Evolutionary conservation across 2,329 filamentous ascomycete genomes (phyloP).

Genomic region (Endoconidiophora polonica): DNA sequence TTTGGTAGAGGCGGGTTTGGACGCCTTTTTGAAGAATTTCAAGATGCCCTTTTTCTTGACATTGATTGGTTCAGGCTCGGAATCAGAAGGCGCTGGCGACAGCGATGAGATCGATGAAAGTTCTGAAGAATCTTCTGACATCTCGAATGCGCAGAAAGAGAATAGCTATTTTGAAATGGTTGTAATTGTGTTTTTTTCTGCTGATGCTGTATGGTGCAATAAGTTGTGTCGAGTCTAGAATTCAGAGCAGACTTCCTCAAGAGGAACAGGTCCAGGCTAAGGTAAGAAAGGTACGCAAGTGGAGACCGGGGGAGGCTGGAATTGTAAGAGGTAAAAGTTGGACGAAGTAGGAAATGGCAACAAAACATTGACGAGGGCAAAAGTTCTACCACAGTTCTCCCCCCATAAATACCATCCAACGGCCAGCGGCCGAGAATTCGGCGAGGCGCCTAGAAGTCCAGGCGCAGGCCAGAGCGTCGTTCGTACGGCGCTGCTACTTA

Average conservation of each 20-base stretch:
- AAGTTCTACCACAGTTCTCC: slow-evolving; percentile 11
- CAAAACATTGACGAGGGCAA: slow-evolving; percentile 5
- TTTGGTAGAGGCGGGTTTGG: slow-evolving; percentile 19
- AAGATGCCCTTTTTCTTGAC: slow-evolving; percentile 41
- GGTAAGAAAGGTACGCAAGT: slow-evolving; percentile 3
- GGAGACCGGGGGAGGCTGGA: slow-evolving; percentile 10
- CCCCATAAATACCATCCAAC: neutral
- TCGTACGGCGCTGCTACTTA: too few relatives aligned
- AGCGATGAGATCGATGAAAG: slow-evolving; percentile 40
- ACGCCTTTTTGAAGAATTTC: slow-evolving; percentile 38
- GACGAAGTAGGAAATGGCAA: slow-evolving; percentile 8
- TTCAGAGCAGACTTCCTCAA: neutral
- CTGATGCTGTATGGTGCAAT: neutral
- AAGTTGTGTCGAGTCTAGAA: neutral
- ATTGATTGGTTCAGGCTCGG: slow-evolving; percentile 35
- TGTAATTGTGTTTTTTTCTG: neutral
- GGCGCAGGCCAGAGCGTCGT: neutral
- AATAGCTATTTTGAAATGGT: neutral
- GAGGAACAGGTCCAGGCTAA: neutral
- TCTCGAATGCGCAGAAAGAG: neutral
- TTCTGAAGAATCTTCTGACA: slow-evolving; percentile 43
- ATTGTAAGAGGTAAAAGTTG: slow-evolving; percentile 10
- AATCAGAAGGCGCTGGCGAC: slow-evolving; percentile 28
- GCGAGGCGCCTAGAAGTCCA: neutral
- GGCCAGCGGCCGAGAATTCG: too few relatives aligned